These are phyloP conservation scores for Arabidopsis suecica DNA, from an alignment of 345 rosid genomes.

Conservation along the genomic window DNA sequence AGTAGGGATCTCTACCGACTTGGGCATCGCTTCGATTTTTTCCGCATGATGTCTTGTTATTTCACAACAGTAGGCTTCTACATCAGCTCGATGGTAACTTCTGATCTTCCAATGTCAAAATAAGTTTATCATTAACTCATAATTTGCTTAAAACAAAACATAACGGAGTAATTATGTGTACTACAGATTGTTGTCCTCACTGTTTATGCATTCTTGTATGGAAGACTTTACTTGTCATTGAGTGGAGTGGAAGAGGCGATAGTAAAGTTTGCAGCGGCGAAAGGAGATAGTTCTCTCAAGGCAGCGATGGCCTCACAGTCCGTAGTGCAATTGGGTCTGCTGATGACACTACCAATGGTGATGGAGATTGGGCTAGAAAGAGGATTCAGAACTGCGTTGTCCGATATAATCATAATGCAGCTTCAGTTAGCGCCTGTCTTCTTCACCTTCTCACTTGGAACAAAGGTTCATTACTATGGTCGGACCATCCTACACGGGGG, in stretches of 20 bases:
- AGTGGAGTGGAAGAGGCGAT: conserved; percentile 93
- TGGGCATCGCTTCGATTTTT: conserved; percentile 97
- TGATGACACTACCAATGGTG: conserved; percentile 89
- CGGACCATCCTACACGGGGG: conserved; percentile 97
- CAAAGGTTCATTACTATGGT: conserved; percentile 89
- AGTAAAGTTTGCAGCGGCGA: conserved; percentile 62
- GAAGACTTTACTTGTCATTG: conserved; percentile 80
- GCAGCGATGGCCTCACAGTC: conserved; percentile 96
- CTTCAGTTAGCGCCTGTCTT: conserved; percentile 91
- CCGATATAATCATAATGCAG: conserved; percentile 92
- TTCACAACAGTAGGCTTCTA: conserved; percentile 92
- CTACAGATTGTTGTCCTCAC: conserved; percentile 78
- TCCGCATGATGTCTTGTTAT: conserved; percentile 92
- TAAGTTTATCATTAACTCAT: conserved; percentile 18
- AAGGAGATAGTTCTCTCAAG: conserved; percentile 74
- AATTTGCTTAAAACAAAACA: conserved; percentile 1
- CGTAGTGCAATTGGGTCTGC: conserved; percentile 82
- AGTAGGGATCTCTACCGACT: conserved; percentile 93
- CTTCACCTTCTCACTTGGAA: conserved; percentile 97
- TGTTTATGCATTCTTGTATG: conserved; percentile 81
- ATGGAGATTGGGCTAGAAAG: conserved; percentile 99
- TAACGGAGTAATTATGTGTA: conserved; percentile 1
- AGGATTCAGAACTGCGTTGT: conserved; percentile 87
- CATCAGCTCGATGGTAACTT: conserved; percentile 85
- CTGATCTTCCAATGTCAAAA: conserved; percentile 13